Evolutionary conservation across 2,329 filamentous ascomycete genomes (phyloP).

Genomic region (Gyromitra esculenta): DNA sequence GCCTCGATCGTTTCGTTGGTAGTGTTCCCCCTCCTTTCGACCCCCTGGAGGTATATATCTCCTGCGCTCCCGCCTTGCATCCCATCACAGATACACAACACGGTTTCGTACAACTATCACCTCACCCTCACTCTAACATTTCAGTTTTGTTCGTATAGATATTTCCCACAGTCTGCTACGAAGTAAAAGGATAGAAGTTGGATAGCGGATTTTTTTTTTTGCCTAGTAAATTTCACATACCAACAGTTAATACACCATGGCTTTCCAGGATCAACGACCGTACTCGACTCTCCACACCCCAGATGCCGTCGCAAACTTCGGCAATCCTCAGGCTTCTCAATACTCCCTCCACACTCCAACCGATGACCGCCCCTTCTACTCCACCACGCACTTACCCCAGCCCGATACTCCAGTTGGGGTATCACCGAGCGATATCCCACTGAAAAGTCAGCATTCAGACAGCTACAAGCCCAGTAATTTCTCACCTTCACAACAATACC

Average conservation of each 20-base stretch:
- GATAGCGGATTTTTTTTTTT: not conserved
- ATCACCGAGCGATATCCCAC: conserved; percentile 31
- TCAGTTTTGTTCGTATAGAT: conserved; percentile 13
- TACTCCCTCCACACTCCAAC: conserved; percentile 53
- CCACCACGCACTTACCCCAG: conserved; percentile 8
- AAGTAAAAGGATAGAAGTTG: not conserved
- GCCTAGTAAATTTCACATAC: conserved; percentile 8
- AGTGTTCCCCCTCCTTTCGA: not conserved
- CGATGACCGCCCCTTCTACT: conserved; percentile 44
- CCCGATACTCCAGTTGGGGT: conserved; percentile 10
- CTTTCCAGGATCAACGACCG: conserved; percentile 40
- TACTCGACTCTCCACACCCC: conserved; percentile 55
- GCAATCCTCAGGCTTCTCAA: conserved; percentile 47
- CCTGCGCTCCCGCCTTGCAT: conserved; percentile 22
- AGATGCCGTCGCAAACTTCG: conserved; percentile 28
- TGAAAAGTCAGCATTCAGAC: conserved; percentile 11
- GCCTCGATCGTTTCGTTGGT: conserved; percentile 16
- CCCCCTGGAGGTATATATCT: conserved; percentile 33
- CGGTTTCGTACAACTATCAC: conserved; percentile 23
- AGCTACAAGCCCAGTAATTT: conserved; percentile 8
- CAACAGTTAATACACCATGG: conserved; percentile 37
- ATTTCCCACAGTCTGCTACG: conserved; percentile 1
- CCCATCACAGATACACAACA: conserved; percentile 17
- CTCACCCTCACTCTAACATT: conserved; percentile 22
- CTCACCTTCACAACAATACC: conserved; percentile 23